Base-by-base conservation (phyloP, 2,329 filamentous ascomycete genomes). In the Sporothrix brasiliensis region DNA sequence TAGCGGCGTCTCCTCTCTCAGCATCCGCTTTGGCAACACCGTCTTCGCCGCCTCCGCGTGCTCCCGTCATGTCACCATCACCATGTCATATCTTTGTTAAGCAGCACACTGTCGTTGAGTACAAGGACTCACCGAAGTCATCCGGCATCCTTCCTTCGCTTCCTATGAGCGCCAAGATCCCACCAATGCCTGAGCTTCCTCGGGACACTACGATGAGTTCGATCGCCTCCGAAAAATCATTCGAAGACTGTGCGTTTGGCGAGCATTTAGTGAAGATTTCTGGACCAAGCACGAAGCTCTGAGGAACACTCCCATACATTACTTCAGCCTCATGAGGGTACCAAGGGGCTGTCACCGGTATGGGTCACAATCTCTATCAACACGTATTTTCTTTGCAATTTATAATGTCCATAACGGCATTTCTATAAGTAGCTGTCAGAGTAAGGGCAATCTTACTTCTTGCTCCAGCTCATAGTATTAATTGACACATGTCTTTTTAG, bases 51-150 rank as follows among this genome's bases (percentile, higher is more conserved):
- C 66, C 27, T 10, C 44, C 69, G 7, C 30, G 34, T 13, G 30
- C 49, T 34, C n/a, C 19, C 14, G 2, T 66, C n/a, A 14, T 27
- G 24, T 14, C 53, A 24, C 67, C 66, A 2, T 47, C 60, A 10
- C 58, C 50, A 6, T 67, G 67, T 9, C 67, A 66, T 4, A 73
- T 73, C 5, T 21, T 72, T 19, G 72, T 73, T 19, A 53, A 71
- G 67, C 70, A 71, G 27, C 68, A 58, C 16, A 73, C 67, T 1
- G 39, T 47, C 4, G 50, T 73, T 1, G 71, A 73, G 30, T 69
- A 60, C 14, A 34, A 67, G 14, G n/a, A 27, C 24, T 44, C 58
- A 1, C 58, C 60, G 4, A 14, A 61, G 2, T 10, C 67, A 7
- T 47, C 70, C 24, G 24, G 50, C 1, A 71, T 44, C 4, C 41